A percentile compares a stretch with the other conserved stretches of the same genome.
Conservation (phyloP, 768 basidiomycete species). For the Suillus discolor region DNA sequence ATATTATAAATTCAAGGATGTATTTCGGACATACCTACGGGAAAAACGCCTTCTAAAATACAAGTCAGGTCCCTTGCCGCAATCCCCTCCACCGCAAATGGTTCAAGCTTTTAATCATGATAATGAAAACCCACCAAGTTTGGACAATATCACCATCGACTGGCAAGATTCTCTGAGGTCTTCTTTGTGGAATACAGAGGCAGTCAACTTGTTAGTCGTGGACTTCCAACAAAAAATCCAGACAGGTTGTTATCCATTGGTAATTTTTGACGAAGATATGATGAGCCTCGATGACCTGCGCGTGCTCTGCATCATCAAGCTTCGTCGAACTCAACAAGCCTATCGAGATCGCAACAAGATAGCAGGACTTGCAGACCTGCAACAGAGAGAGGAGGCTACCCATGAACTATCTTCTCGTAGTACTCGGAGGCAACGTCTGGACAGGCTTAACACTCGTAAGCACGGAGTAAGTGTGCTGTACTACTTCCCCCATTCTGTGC, state of each 20-base stretch:
- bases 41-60: background rate
- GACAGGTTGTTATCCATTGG: background rate
- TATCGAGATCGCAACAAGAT: background rate
- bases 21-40: slow-evolving; percentile 3
- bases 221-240: slow-evolving; percentile 5
- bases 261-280: background rate
- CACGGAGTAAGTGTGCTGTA: background rate
- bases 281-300: background rate
- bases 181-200: slow-evolving; percentile 9
- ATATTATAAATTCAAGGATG: background rate
- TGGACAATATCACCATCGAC: background rate
- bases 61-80: background rate
- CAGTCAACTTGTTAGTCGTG: background rate
- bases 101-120: slow-evolving; percentile 7
- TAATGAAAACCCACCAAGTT: background rate
- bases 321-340: background rate
- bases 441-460: too few species aligned
- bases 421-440: background rate
- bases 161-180: slow-evolving; percentile 4
- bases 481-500: background rate
- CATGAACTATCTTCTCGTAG: background rate
- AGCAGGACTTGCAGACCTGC: background rate
- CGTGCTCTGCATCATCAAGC: slow-evolving; percentile 1
- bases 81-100: background rate
- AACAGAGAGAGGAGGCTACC: background rate